Conservation (phyloP, 2,329 filamentous ascomycete genomes). For the Aspergillus transmontanensis region DNA sequence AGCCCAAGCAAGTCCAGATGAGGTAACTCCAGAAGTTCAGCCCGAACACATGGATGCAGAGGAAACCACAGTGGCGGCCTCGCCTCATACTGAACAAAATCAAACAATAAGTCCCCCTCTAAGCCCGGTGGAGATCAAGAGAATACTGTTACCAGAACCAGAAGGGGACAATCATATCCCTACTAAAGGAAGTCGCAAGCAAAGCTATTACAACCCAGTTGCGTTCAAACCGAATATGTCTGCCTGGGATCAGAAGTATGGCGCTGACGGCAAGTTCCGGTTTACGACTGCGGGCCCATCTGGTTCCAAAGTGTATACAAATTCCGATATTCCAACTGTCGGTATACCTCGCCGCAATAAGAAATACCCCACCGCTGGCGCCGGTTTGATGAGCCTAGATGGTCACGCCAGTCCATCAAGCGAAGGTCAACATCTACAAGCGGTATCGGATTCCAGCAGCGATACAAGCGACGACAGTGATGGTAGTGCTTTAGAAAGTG, state of each 20-base stretch:
- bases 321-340: conserved; percentile 39
- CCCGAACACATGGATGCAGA: conserved; percentile 11
- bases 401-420: conserved; percentile 11
- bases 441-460: conserved; percentile 31
- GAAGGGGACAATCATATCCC: conserved; percentile 10
- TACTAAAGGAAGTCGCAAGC: conserved; percentile 23
- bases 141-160: conserved; percentile 46
- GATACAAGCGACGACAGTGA: conserved; percentile 32
- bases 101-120: conserved; percentile 43
- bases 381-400: conserved; percentile 8
- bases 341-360: conserved; percentile 35
- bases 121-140: conserved; percentile 44
- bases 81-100: conserved; percentile 21
- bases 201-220: conserved; percentile 56
- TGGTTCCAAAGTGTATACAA: conserved; percentile 8
- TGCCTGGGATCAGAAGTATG: conserved; percentile 57
- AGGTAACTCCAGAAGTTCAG: not conserved
- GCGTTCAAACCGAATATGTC: conserved; percentile 53
- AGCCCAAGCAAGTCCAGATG: conserved; percentile 4
- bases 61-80: conserved; percentile 4
- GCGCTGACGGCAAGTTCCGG: conserved; percentile 49
- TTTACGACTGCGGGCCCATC: conserved; percentile 27
- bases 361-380: conserved; percentile 1
- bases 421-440: conserved; percentile 17
- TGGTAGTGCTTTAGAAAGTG: conserved; percentile 25